These are phyloP conservation scores for Phytophthora pini DNA, from an alignment of 352 stramenopile species.

Conservation along the genomic window DNA sequence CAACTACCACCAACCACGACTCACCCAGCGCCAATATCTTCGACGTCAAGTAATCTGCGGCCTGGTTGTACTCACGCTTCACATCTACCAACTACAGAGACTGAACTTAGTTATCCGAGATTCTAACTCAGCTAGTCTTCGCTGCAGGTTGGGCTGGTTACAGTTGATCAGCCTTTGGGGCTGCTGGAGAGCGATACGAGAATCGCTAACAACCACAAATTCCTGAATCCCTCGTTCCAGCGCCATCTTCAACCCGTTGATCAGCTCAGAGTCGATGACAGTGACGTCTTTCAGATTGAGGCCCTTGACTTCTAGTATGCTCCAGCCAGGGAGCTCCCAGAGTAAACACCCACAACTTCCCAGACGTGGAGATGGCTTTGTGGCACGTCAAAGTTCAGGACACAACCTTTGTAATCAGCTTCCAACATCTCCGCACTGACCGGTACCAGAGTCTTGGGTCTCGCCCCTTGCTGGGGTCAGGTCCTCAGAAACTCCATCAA, in stretches of 20 bases:
- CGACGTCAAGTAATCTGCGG: conserved; percentile 4
- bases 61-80: conserved; percentile 12
- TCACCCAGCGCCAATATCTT: neutral
- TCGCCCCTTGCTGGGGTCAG: neutral
- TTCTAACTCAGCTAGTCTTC: neutral
- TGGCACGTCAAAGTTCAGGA: conserved; percentile 17
- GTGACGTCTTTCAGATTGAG: conserved; percentile 9
- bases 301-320: neutral
- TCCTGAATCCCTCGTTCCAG: neutral
- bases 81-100: conserved; percentile 3
- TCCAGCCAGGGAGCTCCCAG: conserved; percentile 10
- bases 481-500: conserved; percentile 1
- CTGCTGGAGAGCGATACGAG: conserved; percentile 7
- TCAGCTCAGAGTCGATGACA: conserved; percentile 11
- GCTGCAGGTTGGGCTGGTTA: conserved; percentile 10
- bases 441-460: too few species aligned
- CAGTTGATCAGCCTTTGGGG: conserved; percentile 10
- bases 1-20: neutral
- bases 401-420: neutral
- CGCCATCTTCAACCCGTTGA: neutral
- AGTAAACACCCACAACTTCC: conserved; percentile 13
- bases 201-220: neutral
- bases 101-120: neutral
- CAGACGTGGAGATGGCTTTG: neutral
- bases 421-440: conserved; percentile 16